These are phyloP conservation scores for Meyerozyma guilliermondii DNA, from an alignment of 1,139 yeast species.

Conservation along the genomic window DNA sequence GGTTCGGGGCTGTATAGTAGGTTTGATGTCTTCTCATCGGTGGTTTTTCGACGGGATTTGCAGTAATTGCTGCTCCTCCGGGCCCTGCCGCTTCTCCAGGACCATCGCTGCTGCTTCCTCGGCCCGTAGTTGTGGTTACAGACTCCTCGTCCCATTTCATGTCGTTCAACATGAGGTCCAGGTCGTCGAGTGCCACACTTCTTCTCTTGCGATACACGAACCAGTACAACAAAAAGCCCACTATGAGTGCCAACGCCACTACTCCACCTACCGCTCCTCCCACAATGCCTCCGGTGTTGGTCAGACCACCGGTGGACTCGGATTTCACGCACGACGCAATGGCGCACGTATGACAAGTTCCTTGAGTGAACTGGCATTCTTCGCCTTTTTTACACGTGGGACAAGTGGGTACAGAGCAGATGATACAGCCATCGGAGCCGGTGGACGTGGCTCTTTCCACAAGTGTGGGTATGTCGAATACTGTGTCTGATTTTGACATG, in stretches of 20 bases:
- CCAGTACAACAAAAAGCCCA: slow-evolving; percentile 28
- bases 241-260: slow-evolving; percentile 30
- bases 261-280: slow-evolving; percentile 58
- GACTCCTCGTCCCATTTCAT: slow-evolving; percentile 3
- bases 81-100: slow-evolving; percentile 6
- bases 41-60: slow-evolving; percentile 5
- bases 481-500: too few species aligned
- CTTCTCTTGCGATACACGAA: slow-evolving; percentile 16
- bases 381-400: slow-evolving; percentile 52
- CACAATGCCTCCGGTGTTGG: slow-evolving; percentile 48
- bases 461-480: neutral
- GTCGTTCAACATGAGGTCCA: slow-evolving; percentile 12
- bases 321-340: slow-evolving; percentile 42
- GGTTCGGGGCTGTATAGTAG: slow-evolving; percentile 2
- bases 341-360: slow-evolving; percentile 57
- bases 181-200: slow-evolving; percentile 14
- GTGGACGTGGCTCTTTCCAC: slow-evolving; percentile 9
- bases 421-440: slow-evolving; percentile 39
- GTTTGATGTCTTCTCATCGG: slow-evolving; percentile 7
- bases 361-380: slow-evolving; percentile 47
- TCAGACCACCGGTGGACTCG: slow-evolving; percentile 8
- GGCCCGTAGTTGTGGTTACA: slow-evolving; percentile 14
- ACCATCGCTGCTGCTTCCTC: slow-evolving; percentile 8
- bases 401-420: slow-evolving; percentile 45
- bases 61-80: slow-evolving; percentile 4